Base-by-base conservation (phyloP, 768 basidiomycete genomes). In the Suillus placidus region DNA sequence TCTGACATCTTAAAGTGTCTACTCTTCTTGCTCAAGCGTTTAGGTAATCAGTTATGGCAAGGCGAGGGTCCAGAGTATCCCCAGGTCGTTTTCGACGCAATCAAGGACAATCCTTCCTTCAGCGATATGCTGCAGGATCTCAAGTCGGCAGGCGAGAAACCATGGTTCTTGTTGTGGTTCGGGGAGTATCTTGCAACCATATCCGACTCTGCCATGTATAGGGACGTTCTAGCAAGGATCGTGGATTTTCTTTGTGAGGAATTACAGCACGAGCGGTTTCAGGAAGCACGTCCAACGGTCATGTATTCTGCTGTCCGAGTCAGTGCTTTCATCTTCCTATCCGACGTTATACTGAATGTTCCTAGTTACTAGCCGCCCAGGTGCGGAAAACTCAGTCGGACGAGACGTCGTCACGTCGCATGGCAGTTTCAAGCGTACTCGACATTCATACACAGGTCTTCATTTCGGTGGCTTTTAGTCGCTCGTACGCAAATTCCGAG, bases 171-270 rank as follows among this genome's bases (percentile, higher is more conserved):
- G 58, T 77, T 81, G 20, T 92, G 91, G 92, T 87, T 91, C 71
- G 76, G 81, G 54, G 84, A 88, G 66, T 87, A 86, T 71, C 76
- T 94, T 57, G 76, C 80, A 60, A 86, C 88, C n/a, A 72, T 90
- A 57, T 80, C 81, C 69, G 76, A 82, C 20, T 78, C 79, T 47
- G 71, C 78, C 34, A 77, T 80, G 35, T 90, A 85, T 74, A 80
- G 79, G n/a, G 88, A 90, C 61, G 81, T 91, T n/a, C 79, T 96
- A 38, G 89, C 90, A 9, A 89, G 87, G 73, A 82, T 91, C 43
- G 79, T 87, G 16, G 87, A 88, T 67, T 90, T 93, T 66, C 82
- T 95, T 61, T 91, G 89, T 74, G 92, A 92, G 72, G 89, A 93
- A 68, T 76, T 92, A 23, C 94, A 95, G 72, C 92, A 94, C 68